phyloP scores from a whole-genome alignment of 441 rosid genomes.

The Syzygium syzygioides region DNA sequence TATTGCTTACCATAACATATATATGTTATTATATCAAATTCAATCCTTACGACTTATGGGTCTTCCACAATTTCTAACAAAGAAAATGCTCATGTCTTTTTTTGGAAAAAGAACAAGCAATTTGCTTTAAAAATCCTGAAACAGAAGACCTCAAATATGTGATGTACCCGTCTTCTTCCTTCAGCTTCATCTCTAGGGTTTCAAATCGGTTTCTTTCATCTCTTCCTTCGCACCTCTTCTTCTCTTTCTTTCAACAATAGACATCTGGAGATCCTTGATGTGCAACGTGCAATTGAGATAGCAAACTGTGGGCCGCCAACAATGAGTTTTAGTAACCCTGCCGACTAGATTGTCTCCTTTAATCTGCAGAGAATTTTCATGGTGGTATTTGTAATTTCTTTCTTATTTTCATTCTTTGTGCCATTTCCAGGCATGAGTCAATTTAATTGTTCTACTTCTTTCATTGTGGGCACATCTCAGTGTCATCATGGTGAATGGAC shows the following conservation, averaged over 20 bases:
- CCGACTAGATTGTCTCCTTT: neutral
- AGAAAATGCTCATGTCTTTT: neutral
- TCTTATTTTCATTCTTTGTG: neutral
- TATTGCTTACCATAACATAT: neutral
- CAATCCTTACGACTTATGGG: neutral
- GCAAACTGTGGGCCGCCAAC: neutral
- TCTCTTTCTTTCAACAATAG: neutral
- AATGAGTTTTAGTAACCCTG: neutral
- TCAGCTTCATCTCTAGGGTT: neutral
- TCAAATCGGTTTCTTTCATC: neutral
- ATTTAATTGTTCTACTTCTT: neutral
- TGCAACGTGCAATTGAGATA: neutral
- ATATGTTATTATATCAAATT: no score
- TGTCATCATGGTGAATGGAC: neutral
- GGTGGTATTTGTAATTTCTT: neutral
- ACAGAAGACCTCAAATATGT: neutral
- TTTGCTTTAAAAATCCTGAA: neutral
- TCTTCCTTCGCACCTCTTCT: neutral
- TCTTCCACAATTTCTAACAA: neutral
- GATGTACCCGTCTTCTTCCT: neutral
- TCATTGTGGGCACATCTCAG: neutral
- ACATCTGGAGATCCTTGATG: neutral
- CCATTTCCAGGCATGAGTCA: neutral
- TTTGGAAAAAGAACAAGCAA: neutral
- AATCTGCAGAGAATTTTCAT: neutral